Conservation (phyloP, 2,329 filamentous ascomycete species). For the Cladobotryum mycophilum region DNA sequence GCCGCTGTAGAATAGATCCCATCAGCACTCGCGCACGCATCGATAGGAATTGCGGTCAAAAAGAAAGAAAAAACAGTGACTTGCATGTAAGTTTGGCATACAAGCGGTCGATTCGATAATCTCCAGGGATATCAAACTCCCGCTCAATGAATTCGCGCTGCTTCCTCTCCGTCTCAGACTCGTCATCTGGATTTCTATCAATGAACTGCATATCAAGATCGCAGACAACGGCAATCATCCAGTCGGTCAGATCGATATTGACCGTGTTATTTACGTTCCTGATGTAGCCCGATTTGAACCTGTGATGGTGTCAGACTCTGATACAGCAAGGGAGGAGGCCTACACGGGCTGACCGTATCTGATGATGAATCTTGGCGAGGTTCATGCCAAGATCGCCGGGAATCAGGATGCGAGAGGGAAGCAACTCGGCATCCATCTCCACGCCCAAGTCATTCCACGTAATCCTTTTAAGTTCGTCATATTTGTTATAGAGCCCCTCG, state of each 20-base stretch:
- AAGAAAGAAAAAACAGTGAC: no score
- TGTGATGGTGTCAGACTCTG: not conserved
- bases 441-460: not conserved
- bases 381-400: not conserved
- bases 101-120: not conserved
- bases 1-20: not conserved
- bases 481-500: not conserved
- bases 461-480: not conserved
- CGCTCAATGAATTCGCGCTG: conserved; percentile 1
- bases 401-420: not conserved
- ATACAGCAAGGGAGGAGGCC: not conserved
- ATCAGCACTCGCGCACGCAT: not conserved
- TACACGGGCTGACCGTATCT: not conserved
- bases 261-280: not conserved
- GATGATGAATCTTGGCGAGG: not conserved
- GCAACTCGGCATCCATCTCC: not conserved
- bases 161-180: not conserved
- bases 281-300: not conserved
- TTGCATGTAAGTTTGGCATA: conserved; percentile 1
- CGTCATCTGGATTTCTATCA: not conserved
- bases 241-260: not conserved
- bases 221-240: not conserved
- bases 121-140: not conserved
- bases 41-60: not conserved
- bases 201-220: not conserved